Conservation (phyloP, 2,329 filamentous ascomycete species). For the Alternaria metachromatica region DNA sequence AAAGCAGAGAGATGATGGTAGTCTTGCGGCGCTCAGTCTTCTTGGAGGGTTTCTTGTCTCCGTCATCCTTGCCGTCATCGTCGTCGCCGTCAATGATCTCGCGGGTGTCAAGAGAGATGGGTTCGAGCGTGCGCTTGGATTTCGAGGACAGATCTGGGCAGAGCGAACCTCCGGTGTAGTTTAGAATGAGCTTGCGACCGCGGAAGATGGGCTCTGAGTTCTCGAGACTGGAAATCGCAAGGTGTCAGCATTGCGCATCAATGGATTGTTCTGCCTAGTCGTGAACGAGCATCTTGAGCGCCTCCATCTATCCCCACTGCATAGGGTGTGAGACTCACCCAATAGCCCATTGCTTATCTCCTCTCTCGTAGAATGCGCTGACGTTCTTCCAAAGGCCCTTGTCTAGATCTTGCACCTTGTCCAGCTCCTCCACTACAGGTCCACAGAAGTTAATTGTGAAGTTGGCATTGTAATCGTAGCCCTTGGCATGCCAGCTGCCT, state of each 20-base stretch:
- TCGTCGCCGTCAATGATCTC: slow-evolving; percentile 52
- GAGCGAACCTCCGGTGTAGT: slow-evolving; percentile 59
- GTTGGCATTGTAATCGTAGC: slow-evolving; percentile 79
- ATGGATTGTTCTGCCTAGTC: slow-evolving; percentile 3
- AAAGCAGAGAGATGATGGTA: slow-evolving; percentile 89
- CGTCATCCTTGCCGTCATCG: slow-evolving; percentile 46
- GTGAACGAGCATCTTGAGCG: not conserved
- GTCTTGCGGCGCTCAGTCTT: slow-evolving; percentile 72
- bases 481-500: slow-evolving; percentile 69
- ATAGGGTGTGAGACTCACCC: slow-evolving; percentile 61
- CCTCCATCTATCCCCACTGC: not conserved
- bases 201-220: slow-evolving; percentile 62
- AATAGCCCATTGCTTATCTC: slow-evolving; percentile 74
- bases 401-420: slow-evolving; percentile 69
- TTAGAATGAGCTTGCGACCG: slow-evolving; percentile 67
- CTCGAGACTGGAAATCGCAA: slow-evolving; percentile 56
- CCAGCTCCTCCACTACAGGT: slow-evolving; percentile 71
- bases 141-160: slow-evolving; percentile 46
- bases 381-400: slow-evolving; percentile 71
- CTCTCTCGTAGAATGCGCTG: slow-evolving; percentile 75
- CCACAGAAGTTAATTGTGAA: slow-evolving; percentile 86
- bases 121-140: slow-evolving; percentile 32
- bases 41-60: slow-evolving; percentile 52
- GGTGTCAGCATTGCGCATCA: slow-evolving; percentile 21
- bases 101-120: slow-evolving; percentile 34